phyloP scores from a whole-genome alignment of 2,329 filamentous ascomycete genomes.

The Tolypocladium amazonense region DNA sequence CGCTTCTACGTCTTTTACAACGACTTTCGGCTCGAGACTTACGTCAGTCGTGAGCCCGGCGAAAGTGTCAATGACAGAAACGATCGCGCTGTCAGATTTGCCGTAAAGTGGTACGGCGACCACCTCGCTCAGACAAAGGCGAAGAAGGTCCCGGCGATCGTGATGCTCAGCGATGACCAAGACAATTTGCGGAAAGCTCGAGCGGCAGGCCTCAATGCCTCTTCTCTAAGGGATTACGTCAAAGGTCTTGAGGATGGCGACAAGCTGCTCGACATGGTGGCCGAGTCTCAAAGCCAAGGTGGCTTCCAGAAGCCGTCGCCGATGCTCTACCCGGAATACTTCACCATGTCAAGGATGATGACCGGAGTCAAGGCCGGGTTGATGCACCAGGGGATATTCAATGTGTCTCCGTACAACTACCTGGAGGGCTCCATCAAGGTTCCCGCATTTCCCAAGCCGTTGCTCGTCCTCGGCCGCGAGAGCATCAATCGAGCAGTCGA shows the following conservation, averaged over 20 bases:
- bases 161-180: constrained; percentile 90
- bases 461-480: constrained; percentile 82
- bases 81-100: constrained; percentile 77
- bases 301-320: constrained; percentile 51
- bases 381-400: constrained; percentile 90
- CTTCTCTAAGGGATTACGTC: constrained; percentile 69
- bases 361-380: constrained; percentile 83
- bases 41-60: constrained; percentile 60
- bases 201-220: constrained; percentile 59
- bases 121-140: constrained; percentile 61
- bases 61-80: constrained; percentile 96
- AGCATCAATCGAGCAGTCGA: constrained; percentile 93
- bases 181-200: constrained; percentile 78
- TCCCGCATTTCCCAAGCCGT: constrained; percentile 76
- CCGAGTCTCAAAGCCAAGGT: constrained; percentile 60
- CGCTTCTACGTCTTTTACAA: constrained; percentile 99
- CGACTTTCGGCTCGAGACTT: constrained; percentile 89
- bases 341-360: constrained; percentile 82
- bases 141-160: constrained; percentile 59
- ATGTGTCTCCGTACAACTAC: constrained; percentile 96
- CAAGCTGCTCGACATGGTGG: constrained; percentile 85
- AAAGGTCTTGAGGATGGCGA: constrained; percentile 72
- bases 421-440: constrained; percentile 88
- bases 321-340: constrained; percentile 82
- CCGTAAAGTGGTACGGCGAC: constrained; percentile 81